Percentiles rank a stretch among this genome's conserved stretches.
Conservation (phyloP, 2,329 filamentous ascomycete species). For the Proliferodiscus dingleyae region DNA sequence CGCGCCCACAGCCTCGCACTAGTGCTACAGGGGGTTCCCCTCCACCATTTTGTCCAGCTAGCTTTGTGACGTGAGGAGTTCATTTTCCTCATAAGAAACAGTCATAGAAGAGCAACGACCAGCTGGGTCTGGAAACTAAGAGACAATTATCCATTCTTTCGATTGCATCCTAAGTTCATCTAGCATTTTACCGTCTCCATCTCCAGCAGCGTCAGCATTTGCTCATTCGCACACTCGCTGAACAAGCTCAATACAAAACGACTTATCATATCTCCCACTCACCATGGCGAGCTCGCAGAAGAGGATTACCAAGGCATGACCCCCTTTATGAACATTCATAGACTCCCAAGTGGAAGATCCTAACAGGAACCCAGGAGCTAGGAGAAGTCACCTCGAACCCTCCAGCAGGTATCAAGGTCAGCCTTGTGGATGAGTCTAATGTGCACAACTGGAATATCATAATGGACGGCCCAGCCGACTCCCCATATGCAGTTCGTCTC, state of each 20-base stretch:
- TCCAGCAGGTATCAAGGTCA: slow-evolving; percentile 51
- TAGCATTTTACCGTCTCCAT: too few relatives aligned
- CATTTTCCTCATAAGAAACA: too few relatives aligned
- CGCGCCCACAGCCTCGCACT: neutral
- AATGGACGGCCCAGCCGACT: slow-evolving; percentile 61
- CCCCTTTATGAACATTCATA: neutral
- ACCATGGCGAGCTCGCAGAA: slow-evolving; percentile 26
- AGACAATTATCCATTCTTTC: too few relatives aligned
- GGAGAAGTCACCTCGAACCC: slow-evolving; percentile 51
- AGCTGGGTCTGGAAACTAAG: too few relatives aligned
- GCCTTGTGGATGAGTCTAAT: slow-evolving; percentile 56
- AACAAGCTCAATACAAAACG: neutral
- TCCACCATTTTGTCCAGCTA: too few relatives aligned
- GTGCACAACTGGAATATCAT: slow-evolving; percentile 64
- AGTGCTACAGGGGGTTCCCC: too few relatives aligned
- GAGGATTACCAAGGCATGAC: slow-evolving; percentile 26
- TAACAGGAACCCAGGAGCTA: slow-evolving; percentile 46
- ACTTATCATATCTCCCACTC: slow-evolving; percentile 4
- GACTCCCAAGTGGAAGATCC: neutral
- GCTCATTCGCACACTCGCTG: slow-evolving; percentile 2
- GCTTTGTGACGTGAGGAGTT: neutral
- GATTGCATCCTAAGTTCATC: too few relatives aligned
- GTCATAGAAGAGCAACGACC: too few relatives aligned
- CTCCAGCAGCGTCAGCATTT: too few relatives aligned
- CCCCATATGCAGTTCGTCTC: slow-evolving; percentile 56